Evolutionary conservation across 192 early-diverging fungal genomes (phyloP).

Genomic region (Chytriomyces sp.): DNA sequence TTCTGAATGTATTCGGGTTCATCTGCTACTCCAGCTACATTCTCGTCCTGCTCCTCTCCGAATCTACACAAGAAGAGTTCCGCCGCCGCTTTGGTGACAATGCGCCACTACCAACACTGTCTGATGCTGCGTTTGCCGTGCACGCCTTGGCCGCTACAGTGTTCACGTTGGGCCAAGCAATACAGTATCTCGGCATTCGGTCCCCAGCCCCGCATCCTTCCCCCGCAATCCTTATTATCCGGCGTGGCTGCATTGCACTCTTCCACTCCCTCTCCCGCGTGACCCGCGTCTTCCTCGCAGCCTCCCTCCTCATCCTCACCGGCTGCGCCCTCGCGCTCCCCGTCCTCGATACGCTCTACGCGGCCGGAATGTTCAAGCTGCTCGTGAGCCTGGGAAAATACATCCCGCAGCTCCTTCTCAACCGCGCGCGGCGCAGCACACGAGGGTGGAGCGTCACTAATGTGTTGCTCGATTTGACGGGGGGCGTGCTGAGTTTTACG

Average conservation of each 20-base stretch:
- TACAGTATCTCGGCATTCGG: constrained; percentile 11
- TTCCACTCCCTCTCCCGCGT: not conserved
- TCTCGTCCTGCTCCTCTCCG: constrained; percentile 70
- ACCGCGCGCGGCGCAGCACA: constrained; percentile 74
- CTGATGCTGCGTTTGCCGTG: constrained; percentile 87
- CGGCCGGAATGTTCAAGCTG: constrained; percentile 78
- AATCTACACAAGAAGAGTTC: constrained; percentile 71
- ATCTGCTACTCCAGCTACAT: constrained; percentile 83
- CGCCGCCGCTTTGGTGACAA: constrained; percentile 61
- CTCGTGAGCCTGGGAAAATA: constrained; percentile 75
- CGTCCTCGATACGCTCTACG: constrained; percentile 72
- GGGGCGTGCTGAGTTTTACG: constrained; percentile 73
- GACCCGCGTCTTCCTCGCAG: not conserved
- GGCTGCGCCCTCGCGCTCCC: not conserved
- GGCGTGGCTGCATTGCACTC: too few species aligned
- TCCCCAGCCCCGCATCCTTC: not conserved
- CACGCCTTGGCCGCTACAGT: constrained; percentile 68
- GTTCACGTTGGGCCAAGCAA: constrained; percentile 32
- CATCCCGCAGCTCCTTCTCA: constrained; percentile 67
- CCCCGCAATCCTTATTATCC: not conserved
- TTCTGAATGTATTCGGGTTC: constrained; percentile 87
- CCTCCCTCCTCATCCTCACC: not conserved
- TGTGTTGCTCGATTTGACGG: constrained; percentile 85
- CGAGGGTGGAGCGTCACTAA: constrained; percentile 90
- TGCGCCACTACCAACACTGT: constrained; percentile 69